Base-by-base conservation (phyloP, 2,329 filamentous ascomycete species). In the Cladosporium phlei region DNA sequence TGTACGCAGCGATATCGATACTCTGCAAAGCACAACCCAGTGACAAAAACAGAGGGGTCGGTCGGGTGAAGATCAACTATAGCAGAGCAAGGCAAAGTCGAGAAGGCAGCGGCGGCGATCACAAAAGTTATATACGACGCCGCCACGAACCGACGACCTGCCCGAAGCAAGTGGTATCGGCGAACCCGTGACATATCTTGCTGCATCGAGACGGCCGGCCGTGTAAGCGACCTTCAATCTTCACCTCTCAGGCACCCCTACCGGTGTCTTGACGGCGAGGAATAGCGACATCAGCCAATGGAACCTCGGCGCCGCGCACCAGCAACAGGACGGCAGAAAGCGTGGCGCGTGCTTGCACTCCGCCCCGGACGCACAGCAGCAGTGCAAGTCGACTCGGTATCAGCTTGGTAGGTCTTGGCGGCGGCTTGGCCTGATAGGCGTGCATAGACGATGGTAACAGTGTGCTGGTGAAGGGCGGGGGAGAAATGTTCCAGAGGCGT, bases 381-480 rank as follows among this genome's bases (percentile, higher is more conserved):
- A 32, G 32, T 34, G 42, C 42, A 45, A 45, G 42, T 28, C 35
- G 42, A n/a, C n/a, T 37, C 30, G 42, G 42, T 37, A 37, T 35
- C 32, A 45, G 42, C 42, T 45, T 45, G 40, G 30, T 35, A 42
- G 32, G n/a, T 20, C 38, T 42, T 42, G 39, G 39, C 39, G 21
- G 17, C 2, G 11, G 33, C 42, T 45, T 45, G 42, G 42, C 42
- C 32, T 45, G 42, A 45, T 45, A 45, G 32, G 25, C 21, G 24
- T 27, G 25, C 37, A 39, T 29, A 14, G 42, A 28, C 16, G 19
- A 19, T 17, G 25, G 35, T 38, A 21, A 21, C 14, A 39, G 16
- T 11, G 37, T 12, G 24, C 28, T n/a, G n/a, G n/a, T n/a, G n/a
- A n/a, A n/a, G n/a, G 10, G 27, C 38, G 39, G 39, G 39, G 28